Evolutionary conservation across 2,329 filamentous ascomycete species (phyloP).

Genomic region (Cladosporium colombiae): DNA sequence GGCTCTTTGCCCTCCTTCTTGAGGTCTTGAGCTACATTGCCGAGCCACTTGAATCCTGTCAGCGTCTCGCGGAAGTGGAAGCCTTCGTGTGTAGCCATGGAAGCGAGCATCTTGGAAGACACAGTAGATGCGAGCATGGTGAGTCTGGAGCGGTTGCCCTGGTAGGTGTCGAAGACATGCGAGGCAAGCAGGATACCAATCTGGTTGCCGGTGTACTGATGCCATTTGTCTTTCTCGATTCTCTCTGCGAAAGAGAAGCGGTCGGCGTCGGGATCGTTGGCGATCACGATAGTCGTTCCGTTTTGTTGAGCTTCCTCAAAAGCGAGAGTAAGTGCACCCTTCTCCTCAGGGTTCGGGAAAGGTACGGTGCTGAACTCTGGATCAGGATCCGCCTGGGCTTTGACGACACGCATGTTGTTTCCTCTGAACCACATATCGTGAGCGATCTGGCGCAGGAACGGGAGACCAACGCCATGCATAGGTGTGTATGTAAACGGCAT

Average conservation of each 20-base stretch:
- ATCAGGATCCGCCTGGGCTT: slow-evolving; percentile 58
- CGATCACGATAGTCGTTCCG: slow-evolving; percentile 55
- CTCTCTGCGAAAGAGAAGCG: slow-evolving; percentile 63
- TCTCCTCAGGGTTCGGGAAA: slow-evolving; percentile 67
- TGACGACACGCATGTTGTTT: slow-evolving; percentile 48
- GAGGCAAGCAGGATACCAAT: slow-evolving; percentile 62
- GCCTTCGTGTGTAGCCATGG: slow-evolving; percentile 56
- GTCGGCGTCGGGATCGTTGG: slow-evolving; percentile 67
- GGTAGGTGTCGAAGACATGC: slow-evolving; percentile 54
- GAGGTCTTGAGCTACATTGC: slow-evolving; percentile 59
- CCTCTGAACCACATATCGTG: slow-evolving; percentile 34
- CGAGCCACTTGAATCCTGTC: slow-evolving; percentile 70
- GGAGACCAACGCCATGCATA: slow-evolving; percentile 58
- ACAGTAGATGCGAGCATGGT: slow-evolving; percentile 65
- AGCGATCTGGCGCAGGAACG: slow-evolving; percentile 48
- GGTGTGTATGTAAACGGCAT: slow-evolving; percentile 56
- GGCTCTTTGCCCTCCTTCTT: slow-evolving; percentile 52
- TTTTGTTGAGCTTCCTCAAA: slow-evolving; percentile 56
- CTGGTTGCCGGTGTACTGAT: slow-evolving; percentile 66
- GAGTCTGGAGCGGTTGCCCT: slow-evolving; percentile 42
- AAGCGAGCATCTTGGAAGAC: slow-evolving; percentile 62
- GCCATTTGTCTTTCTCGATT: slow-evolving; percentile 56
- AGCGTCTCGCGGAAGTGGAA: slow-evolving; percentile 62
- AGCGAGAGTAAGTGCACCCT: slow-evolving; percentile 61
- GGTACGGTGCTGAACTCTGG: slow-evolving; percentile 65